Evolutionary conservation across 1,284 basidiomycete species (phyloP), one percentile per base, ranked within the genome.

Genomic region (Fistulinella cinereoalba): DNA sequence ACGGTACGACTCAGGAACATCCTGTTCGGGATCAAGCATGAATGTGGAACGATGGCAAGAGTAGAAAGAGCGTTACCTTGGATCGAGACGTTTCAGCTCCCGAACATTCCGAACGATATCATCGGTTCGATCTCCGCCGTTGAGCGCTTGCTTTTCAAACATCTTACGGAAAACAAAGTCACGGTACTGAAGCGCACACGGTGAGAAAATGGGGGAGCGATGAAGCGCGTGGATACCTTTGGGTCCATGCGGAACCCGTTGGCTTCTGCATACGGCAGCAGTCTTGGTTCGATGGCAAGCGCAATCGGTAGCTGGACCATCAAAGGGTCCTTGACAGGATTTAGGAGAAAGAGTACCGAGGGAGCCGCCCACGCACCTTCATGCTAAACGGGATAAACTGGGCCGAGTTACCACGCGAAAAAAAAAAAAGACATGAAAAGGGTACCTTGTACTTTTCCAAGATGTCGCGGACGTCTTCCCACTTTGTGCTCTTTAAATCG

Each of bases 161-260:
- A 88, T 87, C 64, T 86, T 86, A 44, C 85, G 82, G 61, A 88
- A 88, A 11, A 88, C 79, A 55, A 87, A 88, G 60, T 88, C 81
- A 39, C 85, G 83, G 60, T 88, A 86, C 85, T 88, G 54, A 22
- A 46, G 37, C 32, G 44, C 36, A n/a, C 47, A 43, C 42, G 31
- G 49, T 47, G 43, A 64, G 58, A 52, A 46, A 39, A 7, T 32
- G 33, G 41, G 18, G 15, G 40, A 46, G 40, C 44, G 18, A 28
- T n/a, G n/a, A 28, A 41, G 43, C 15, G 21, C 12, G 4, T 29
- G 31, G 23, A 43, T 63, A 80, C 82, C 75, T 85, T 86, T 60
- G 74, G 74, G 60, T 88, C 85, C 81, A 88, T 84, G 37, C 68
- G 65, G 57, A 88, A 88, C 9, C 85, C 85, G 65, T 88, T 88